phyloP scores from a whole-genome alignment of 768 basidiomycete genomes.

The Rossbeevera mucosa region DNA sequence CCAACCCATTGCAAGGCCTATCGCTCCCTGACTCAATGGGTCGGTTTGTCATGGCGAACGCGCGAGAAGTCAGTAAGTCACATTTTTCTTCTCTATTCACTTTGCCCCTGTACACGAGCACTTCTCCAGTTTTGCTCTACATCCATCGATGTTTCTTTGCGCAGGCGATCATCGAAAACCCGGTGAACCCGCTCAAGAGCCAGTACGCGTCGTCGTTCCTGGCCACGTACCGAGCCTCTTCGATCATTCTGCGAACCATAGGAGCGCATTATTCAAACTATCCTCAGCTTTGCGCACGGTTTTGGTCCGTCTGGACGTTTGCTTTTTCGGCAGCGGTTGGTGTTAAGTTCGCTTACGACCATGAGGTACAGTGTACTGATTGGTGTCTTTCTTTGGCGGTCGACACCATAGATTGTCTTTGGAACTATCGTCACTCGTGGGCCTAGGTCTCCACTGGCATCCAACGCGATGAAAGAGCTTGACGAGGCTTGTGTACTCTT shows the following conservation, averaged over 20 bases:
- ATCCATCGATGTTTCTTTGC: conserved; percentile 69
- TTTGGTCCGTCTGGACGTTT: conserved; percentile 63
- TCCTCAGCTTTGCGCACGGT: conserved; percentile 48
- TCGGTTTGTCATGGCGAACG: conserved; percentile 35
- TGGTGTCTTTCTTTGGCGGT: neutral
- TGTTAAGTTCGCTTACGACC: neutral
- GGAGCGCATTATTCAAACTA: conserved; percentile 43
- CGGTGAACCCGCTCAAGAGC: conserved; percentile 61
- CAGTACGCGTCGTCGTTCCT: conserved; percentile 61
- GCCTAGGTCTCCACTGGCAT: conserved; percentile 63
- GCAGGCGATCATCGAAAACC: conserved; percentile 64
- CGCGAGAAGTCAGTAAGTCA: conserved; percentile 35
- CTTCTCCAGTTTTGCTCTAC: conserved; percentile 48
- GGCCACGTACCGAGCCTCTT: conserved; percentile 55
- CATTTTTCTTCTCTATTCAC: neutral
- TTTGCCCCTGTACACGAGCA: neutral
- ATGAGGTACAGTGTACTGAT: conserved; percentile 1
- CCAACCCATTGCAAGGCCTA: conserved; percentile 11
- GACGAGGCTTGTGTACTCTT: conserved; percentile 67
- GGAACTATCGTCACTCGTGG: conserved; percentile 75
- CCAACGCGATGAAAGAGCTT: conserved; percentile 63
- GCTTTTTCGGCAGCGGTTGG: conserved; percentile 52
- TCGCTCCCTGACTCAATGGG: conserved; percentile 33
- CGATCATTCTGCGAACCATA: conserved; percentile 50
- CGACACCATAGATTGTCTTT: conserved; percentile 55